Base-by-base conservation (phyloP, 176 grass and related monocot species). In the Poa annua region DNA sequence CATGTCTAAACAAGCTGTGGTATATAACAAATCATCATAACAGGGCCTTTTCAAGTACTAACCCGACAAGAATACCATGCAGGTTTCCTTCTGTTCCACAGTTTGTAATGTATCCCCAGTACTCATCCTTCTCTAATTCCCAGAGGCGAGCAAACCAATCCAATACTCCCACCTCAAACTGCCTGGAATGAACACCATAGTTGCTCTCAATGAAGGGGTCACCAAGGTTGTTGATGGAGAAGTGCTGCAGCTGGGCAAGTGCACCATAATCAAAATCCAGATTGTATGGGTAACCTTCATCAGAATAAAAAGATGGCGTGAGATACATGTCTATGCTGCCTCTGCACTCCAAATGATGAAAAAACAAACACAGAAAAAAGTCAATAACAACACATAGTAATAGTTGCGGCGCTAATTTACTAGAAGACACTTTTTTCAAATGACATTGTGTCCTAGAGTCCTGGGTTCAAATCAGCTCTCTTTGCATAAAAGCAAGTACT, bases 81-180 rank as follows among this genome's bases (percentile, higher is more conserved):
- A 69, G 19, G 66, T 69, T 39, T 69, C 35, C 34, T 69, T 69
- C 66, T 69, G 34, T 69, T 69, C 66, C 66, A 69, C 65, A 67
- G 35, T 67, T 67, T 39, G 65, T 38, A n/a, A 67, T 67, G 65
- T 39, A 67, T 67, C 34, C 65, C 65, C 35, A 67, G 65, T 39
- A 67, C 16, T 67, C 34, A 39, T 39, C 65, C 65, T 39, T 67
- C 19, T 67, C 32, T 39, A 67, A 67, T 67, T 38, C 34, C 65
- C 35, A 67, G 36, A 69, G 66, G 4, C 66, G 35, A 69, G 35
- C 35, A 41, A 69, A 69, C 66, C 66, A 70, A 70, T 69, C 66
- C 36, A 69, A 69, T 42, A 69, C 66, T 69, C 66, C 66, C 66
- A 39, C 66, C 34, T 64, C 36, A 41, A 69, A 69, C 9, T 41